These are phyloP conservation scores for Diaporthe sp. DNA, from an alignment of 2,329 filamentous ascomycete species.

Conservation along the genomic window DNA sequence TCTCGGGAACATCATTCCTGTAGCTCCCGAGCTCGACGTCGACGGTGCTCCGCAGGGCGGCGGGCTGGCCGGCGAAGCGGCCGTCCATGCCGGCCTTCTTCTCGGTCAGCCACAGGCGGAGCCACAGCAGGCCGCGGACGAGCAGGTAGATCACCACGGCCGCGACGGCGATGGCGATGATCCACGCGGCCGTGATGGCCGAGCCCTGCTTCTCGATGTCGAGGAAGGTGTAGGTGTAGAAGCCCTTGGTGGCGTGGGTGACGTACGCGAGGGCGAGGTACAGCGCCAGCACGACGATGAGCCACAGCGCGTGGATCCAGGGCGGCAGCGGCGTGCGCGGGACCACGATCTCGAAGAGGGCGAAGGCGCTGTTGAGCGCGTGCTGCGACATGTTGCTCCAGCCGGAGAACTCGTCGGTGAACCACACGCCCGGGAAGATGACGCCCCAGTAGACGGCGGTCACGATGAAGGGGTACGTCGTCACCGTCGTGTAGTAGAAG, in stretches of 20 bases:
- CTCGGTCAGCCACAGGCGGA: slow-evolving; percentile 65
- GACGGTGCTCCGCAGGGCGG: slow-evolving; percentile 34
- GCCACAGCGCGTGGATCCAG: slow-evolving; percentile 75
- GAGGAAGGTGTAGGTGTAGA: slow-evolving; percentile 86
- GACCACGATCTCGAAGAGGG: slow-evolving; percentile 81
- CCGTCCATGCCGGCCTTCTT: slow-evolving; percentile 59
- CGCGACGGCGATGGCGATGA: slow-evolving; percentile 69
- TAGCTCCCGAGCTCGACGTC: slow-evolving; percentile 39
- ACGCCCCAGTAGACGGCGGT: slow-evolving; percentile 79
- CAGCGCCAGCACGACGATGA: slow-evolving; percentile 77
- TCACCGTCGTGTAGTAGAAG: slow-evolving; percentile 74
- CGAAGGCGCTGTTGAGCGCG: slow-evolving; percentile 79
- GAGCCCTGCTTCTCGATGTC: slow-evolving; percentile 67
- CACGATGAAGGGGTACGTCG: slow-evolving; percentile 77
- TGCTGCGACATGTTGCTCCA: slow-evolving; percentile 83
- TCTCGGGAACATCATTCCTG: neutral
- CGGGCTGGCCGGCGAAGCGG: slow-evolving; percentile 53
- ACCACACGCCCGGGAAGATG: slow-evolving; percentile 69
- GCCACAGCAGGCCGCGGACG: slow-evolving; percentile 64
- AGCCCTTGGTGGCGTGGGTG: slow-evolving; percentile 76
- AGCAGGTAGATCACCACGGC: slow-evolving; percentile 67
- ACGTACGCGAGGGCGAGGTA: slow-evolving; percentile 84
- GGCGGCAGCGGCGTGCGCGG: slow-evolving; percentile 74
- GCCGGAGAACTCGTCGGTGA: slow-evolving; percentile 62
- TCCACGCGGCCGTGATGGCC: slow-evolving; percentile 74